Conservation (phyloP, 805 yeast genomes). For the Nakazawaea anatomiae region DNA sequence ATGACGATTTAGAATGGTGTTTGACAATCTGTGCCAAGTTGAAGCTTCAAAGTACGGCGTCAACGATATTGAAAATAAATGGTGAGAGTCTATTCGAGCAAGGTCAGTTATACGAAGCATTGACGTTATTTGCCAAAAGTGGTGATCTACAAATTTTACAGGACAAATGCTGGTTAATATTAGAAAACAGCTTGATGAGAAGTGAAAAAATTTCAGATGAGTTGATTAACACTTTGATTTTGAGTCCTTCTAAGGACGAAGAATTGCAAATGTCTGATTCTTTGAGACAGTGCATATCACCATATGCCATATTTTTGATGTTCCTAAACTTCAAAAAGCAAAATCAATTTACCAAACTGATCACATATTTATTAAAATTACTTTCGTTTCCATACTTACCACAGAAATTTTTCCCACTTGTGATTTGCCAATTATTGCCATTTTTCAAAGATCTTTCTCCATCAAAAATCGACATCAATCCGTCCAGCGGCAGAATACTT, state of each 20-base stretch:
- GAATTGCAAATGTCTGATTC: constrained; percentile 40
- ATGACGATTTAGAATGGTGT: constrained; percentile 79
- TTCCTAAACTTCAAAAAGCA: constrained; percentile 32
- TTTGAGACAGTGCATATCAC: constrained; percentile 63
- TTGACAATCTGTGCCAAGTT: constrained; percentile 66
- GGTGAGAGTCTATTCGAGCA: constrained; percentile 45
- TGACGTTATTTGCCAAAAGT: constrained; percentile 58
- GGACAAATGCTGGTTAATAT: constrained; percentile 52
- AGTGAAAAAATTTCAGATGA: constrained; percentile 53
- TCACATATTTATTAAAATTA: constrained; percentile 29
- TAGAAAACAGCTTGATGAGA: constrained; percentile 51
- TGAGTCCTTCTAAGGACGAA: constrained; percentile 22
- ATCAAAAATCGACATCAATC: constrained; percentile 4
- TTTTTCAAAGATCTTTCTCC: constrained; percentile 23
- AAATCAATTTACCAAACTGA: constrained; percentile 22
- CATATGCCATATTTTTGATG: constrained; percentile 58
- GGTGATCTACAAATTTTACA: constrained; percentile 48
- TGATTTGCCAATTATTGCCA: constrained; percentile 43
- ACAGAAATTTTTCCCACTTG: constrained; percentile 38
- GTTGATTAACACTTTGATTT: constrained; percentile 44
- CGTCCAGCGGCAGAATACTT: constrained; percentile 5
- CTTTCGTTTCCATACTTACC: constrained; percentile 51
- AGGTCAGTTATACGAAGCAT: constrained; percentile 56
- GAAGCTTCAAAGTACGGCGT: constrained; percentile 52
- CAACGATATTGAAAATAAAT: constrained; percentile 42